Evolutionary conservation across 208 protist genomes (phyloP), one percentile per base, ranked within the genome.

Genomic region (Zelonia costaricensis): DNA sequence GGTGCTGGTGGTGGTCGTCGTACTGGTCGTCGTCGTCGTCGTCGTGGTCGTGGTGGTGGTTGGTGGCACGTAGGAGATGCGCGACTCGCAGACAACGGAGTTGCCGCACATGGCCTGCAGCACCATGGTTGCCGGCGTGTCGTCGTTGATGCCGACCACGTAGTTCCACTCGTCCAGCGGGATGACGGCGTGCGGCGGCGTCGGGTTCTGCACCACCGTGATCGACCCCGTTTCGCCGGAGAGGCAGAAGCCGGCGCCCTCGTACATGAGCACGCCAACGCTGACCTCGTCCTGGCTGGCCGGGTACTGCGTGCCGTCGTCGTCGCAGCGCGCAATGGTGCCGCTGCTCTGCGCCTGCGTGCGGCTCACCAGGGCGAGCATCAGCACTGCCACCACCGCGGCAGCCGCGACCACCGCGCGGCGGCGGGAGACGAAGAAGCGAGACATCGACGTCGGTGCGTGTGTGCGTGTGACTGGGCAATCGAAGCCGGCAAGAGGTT

Each of bases 121-220:
- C 18, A 71, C 77, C 46, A 91, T 77, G 18, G 55, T 64, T 13
- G 36, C 39, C 33, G 30, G 44, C 12, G 16, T 63, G 27, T 56
- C 12, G 65, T 54, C 7, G 49, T 69, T 68, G 0, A 74, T 49
- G 16, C 55, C 53, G 30, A 72, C 48, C 22, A 73, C 18, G 67
- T 79, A 91, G 6, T 25, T 61, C 84, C 84, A 91, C 7, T 62
- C 71, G 16, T 38, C 58, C 20, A 62, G 64, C 4, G 73, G 35
- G 12, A 84, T 28, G 22, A 75, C 61, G 15, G 62, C 43, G 56
- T 62, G 53, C 1, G 69, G 69, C 2, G 40, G 9, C 0, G 33
- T n/a, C 18, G 61, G 54, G 13, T 64, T 39, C 23, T 47, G 30
- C 13, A 66, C 70, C 16, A 77, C 20, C 20, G 22, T 43, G 35